These are phyloP conservation scores for Fraxinus americana DNA, from an alignment of 257 asterid genomes.

Conservation along the genomic window DNA sequence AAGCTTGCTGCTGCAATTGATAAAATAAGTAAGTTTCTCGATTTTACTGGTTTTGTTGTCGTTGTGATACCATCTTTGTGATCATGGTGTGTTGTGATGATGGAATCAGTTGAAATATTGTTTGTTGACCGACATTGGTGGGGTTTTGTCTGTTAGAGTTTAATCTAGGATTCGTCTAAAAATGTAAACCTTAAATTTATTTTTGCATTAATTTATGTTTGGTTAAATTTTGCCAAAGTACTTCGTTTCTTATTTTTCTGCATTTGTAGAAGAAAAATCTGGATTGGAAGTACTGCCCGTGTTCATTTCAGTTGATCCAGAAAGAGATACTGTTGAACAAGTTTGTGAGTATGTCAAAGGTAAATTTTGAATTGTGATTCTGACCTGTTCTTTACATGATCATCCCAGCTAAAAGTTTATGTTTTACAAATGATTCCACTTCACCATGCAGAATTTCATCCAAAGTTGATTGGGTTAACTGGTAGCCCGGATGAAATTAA, in stretches of 20 bases:
- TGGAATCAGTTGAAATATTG: constrained; percentile 7
- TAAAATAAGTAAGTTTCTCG: constrained; percentile 69
- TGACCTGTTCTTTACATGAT: constrained; percentile 4
- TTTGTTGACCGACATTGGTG: not conserved
- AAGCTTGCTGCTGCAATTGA: constrained; percentile 86
- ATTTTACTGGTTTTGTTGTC: not conserved
- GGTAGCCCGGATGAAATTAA: constrained; percentile 75
- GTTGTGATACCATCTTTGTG: not conserved
- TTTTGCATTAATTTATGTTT: not conserved
- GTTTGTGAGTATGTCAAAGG: constrained; percentile 89
- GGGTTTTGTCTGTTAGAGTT: not conserved
- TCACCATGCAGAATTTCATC: constrained; percentile 74
- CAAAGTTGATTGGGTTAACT: constrained; percentile 82
- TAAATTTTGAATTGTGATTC: constrained; percentile 26
- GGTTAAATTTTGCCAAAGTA: not conserved
- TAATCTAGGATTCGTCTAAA: not conserved
- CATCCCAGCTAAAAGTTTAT: not conserved
- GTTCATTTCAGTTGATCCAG: constrained; percentile 95
- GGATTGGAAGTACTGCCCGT: constrained; percentile 81
- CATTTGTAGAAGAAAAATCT: constrained; percentile 65
- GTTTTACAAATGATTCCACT: constrained; percentile 6
- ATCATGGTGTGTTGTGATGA: not conserved
- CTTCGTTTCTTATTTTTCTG: constrained; percentile 16
- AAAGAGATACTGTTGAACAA: constrained; percentile 91
- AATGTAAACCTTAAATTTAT: not conserved